Evolutionary conservation across 1,139 yeast genomes (phyloP).

Genomic region (Taiozyma sp.): DNA sequence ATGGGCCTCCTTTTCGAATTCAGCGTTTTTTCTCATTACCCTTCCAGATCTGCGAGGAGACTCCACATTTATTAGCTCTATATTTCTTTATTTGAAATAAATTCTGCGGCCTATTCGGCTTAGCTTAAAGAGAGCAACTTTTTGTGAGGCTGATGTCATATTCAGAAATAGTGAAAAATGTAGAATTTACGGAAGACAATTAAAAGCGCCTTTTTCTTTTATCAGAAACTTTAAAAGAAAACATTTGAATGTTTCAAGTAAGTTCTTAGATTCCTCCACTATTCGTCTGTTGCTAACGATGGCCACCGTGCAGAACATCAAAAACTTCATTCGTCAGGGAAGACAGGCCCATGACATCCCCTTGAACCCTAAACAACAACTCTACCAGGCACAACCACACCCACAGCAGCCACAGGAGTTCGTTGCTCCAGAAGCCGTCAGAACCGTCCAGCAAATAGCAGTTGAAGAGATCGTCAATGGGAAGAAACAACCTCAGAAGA

Average conservation of each 20-base stretch:
- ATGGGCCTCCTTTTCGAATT: too few species aligned
- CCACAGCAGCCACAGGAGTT: neutral
- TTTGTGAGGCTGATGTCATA: neutral
- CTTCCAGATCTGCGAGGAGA: neutral
- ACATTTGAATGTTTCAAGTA: neutral
- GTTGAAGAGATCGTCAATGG: slow-evolving; percentile 2
- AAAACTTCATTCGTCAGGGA: slow-evolving; percentile 81
- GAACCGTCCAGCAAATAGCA: neutral
- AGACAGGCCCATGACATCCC: slow-evolving; percentile 47
- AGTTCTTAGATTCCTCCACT: neutral
- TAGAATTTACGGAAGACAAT: neutral
- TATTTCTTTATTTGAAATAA: too few species aligned
- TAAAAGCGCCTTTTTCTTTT: neutral
- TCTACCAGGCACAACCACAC: neutral
- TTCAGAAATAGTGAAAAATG: neutral
- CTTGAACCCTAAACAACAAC: neutral
- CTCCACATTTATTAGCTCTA: too few species aligned
- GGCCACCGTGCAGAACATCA: slow-evolving; percentile 42
- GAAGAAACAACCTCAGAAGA: slow-evolving; percentile 3
- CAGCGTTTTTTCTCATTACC: too few species aligned
- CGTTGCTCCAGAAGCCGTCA: neutral
- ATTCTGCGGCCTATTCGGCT: neutral
- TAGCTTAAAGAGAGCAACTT: neutral
- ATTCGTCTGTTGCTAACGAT: neutral
- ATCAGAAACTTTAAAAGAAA: neutral